Base-by-base conservation (phyloP, 1,139 yeast species). In the Pichia sp. region DNA sequence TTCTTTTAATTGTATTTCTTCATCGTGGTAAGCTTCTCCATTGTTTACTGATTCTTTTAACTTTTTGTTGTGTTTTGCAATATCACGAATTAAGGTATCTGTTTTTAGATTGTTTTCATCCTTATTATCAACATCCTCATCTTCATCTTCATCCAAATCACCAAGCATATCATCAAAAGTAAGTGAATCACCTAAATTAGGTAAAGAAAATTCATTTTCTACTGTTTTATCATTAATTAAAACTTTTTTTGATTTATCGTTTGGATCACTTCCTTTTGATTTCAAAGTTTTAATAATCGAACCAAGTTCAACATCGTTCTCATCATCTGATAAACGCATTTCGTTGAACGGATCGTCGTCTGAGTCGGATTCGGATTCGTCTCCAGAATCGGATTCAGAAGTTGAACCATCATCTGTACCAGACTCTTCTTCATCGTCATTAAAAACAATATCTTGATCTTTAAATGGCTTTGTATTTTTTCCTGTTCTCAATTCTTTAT, bases 141-240 rank as follows among this genome's bases (percentile, higher is more conserved):
- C 11, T 38, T 74, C 75, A 20, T 47, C 43, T 18, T 43, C 43
- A 26, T 78, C 81, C 9, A 81, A 77, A 7, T 79, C 80, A 23
- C 79, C 74, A 68, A 88, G 74, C 85, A 90, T 80, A 57, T 89
- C 97, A 6, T 77, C 76, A 26, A 90, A 62, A 6, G 89, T 76
- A 43, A 90, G 70, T 53, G 77, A 80, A 46, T 71, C 67, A 26
- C 80, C 77, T 32, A 71, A 71, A 2, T 78, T 68, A 2, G 95
- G 95, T 30, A 87, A 68, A 35, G 78, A 74, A 59, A 73, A 82
- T 62, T 87, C 95, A 58, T 80, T 82, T 63, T 87, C 97, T 40
- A 77, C 77, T 2, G 74, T 70, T 20, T 77, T 76, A 50, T 83
- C 79, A 37, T 74, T 72, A 37, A 70, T 69, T 63, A 69, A 72